These are phyloP conservation scores for Dryas integrifolia DNA, from an alignment of 331 rosid genomes.

Conservation along the genomic window DNA sequence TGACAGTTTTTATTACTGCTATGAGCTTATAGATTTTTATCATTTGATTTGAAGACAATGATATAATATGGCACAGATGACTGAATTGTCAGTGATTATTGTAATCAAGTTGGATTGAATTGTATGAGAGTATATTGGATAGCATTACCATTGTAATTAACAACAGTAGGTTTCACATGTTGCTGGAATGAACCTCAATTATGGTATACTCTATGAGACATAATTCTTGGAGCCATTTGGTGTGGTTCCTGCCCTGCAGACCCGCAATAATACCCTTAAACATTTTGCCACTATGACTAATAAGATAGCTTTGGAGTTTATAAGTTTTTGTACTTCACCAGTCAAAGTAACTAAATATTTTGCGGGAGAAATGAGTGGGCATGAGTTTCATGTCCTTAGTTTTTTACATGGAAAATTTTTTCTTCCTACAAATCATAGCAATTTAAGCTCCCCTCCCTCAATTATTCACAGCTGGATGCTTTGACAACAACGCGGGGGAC, in stretches of 20 bases:
- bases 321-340: too few species aligned
- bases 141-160: too few species aligned
- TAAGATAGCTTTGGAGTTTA: too few species aligned
- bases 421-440: background rate
- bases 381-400: too few species aligned
- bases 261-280: too few species aligned
- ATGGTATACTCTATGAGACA: background rate
- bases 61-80: background rate
- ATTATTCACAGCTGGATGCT: conserved; percentile 65
- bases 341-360: too few species aligned
- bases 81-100: background rate
- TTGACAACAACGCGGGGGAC: conserved; percentile 70
- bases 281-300: too few species aligned
- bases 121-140: background rate
- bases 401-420: too few species aligned
- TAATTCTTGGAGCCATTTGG: background rate
- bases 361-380: too few species aligned
- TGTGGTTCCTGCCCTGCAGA: background rate
- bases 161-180: background rate
- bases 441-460: background rate
- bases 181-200: background rate
- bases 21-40: background rate
- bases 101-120: background rate
- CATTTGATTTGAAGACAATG: background rate
- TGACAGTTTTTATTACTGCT: background rate